Base-by-base conservation (phyloP, 2,329 filamentous ascomycete genomes). In the Balansia obtecta region DNA sequence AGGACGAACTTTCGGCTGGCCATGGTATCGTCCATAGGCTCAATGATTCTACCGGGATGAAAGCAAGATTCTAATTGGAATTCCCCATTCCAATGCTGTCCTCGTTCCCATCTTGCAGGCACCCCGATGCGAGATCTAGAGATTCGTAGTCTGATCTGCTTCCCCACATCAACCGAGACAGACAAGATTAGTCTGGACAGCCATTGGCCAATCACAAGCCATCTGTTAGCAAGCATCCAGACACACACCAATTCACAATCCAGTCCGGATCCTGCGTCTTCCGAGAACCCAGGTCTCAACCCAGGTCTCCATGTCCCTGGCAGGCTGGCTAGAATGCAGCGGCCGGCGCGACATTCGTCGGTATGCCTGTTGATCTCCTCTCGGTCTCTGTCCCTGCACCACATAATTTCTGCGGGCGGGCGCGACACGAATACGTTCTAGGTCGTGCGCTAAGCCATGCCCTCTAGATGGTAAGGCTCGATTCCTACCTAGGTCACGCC, bases 221-320 rank as follows among this genome's bases (percentile, higher is more conserved):
- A n/a, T 32, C 12, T 32, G 27, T 47, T 40, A 30, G 45, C 34
- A 47, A 47, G 45, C 45, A 47, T 47, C 37, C 7, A 39, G 45
- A 30, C 34, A 15, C 30, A 33, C 2, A 18, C 18, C 6, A 9
- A 9, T 33, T 34, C 13, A 38, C 16, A 27, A 34, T 47, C 15
- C 32, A 18, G 3, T 7, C 15, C 48, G 48, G 48, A 40, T 45
- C 18, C 20, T 22, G 40, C 15, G 33, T 38, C 34, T 50, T 40
- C 48, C 48, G 48, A 50, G n/a, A 38, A 41, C 33, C 33, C 15
- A 33, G 27, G 22, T n/a, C 45, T 22, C 27, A 12, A n/a, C n/a
- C 22, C 45, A 20, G 42, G 20, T 30, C 5, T 12, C 30, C 13
- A 7, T n/a, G 2, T 16, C n/a, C 20, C 42, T 13, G 20, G 12